Conservation (phyloP, 2,329 filamentous ascomycete species). For the Colletotrichum camelliae region DNA sequence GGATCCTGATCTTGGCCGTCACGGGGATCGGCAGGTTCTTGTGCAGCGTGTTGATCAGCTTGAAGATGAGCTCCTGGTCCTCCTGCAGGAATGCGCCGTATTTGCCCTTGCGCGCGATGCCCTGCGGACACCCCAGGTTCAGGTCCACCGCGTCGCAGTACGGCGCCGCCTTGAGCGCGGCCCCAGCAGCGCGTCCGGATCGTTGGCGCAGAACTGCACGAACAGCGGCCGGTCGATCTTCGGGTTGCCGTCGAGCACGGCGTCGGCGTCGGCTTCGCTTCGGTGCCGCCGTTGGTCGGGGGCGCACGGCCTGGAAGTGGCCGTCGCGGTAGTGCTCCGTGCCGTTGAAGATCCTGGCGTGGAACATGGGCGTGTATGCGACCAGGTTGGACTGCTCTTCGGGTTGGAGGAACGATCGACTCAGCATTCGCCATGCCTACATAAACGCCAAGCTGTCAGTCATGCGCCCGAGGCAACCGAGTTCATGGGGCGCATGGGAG, state of each 20-base stretch:
- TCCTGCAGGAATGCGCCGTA: constrained; percentile 97
- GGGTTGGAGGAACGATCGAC: constrained; percentile 85
- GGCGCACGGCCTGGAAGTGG: constrained; percentile 76
- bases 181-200: constrained; percentile 80
- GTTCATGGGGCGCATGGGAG: not conserved
- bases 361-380: constrained; percentile 95
- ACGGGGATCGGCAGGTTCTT: constrained; percentile 80
- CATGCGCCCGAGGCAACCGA: not conserved
- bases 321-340: constrained; percentile 76
- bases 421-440: constrained; percentile 95
- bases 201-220: constrained; percentile 95
- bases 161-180: constrained; percentile 79
- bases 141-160: constrained; percentile 96
- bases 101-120: constrained; percentile 87
- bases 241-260: constrained; percentile 87
- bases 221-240: constrained; percentile 85
- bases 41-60: constrained; percentile 85
- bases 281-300: constrained; percentile 26
- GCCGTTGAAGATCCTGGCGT: constrained; percentile 86
- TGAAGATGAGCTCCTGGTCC: constrained; percentile 81
- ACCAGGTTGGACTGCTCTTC: constrained; percentile 71
- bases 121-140: constrained; percentile 95
- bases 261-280: constrained; percentile 25
- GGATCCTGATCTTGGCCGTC: constrained; percentile 91
- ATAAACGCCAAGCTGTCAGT: not conserved